Percentiles rank a stretch among this genome's conserved stretches.
Evolutionary conservation across 2,329 filamentous ascomycete genomes (phyloP).

Genomic region (Chaetothyriales sp.): DNA sequence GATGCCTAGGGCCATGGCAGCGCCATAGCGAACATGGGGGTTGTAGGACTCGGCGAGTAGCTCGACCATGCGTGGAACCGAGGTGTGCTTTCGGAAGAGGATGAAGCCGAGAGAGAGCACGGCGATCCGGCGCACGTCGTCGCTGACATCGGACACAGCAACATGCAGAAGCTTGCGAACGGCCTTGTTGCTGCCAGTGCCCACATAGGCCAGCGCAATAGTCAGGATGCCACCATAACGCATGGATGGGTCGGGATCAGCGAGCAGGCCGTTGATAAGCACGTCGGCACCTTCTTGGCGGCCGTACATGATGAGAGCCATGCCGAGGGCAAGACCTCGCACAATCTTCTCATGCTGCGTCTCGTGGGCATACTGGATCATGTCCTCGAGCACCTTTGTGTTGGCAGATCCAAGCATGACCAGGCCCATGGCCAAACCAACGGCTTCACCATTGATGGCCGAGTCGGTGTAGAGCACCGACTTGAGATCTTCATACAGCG

Average conservation of each 20-base stretch:
- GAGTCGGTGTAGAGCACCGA: conserved; percentile 83
- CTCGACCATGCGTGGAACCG: conserved; percentile 96
- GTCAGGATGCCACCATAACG: conserved; percentile 97
- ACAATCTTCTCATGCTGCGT: conserved; percentile 99
- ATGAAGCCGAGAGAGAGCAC: conserved; percentile 98
- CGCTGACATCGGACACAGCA: conserved; percentile 93
- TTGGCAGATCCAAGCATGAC: conserved; percentile 99
- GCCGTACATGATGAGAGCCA: conserved; percentile 97
- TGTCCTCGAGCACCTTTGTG: conserved; percentile 79
- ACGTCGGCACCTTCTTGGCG: conserved; percentile 90
- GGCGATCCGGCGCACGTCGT: conserved; percentile 87
- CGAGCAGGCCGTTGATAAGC: conserved; percentile 81
- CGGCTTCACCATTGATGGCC: conserved; percentile 89
- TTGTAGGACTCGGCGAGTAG: conserved; percentile 97
- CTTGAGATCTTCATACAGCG: conserved; percentile 83
- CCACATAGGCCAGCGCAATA: conserved; percentile 93
- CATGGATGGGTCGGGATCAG: conserved; percentile 82
- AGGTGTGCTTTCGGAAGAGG: conserved; percentile 91
- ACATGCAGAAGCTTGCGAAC: conserved; percentile 90
- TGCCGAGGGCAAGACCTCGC: conserved; percentile 82
- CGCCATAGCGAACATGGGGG: conserved; percentile 92
- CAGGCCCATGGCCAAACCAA: conserved; percentile 88
- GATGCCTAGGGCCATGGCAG: conserved; percentile 95
- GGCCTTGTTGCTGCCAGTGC: conserved; percentile 95
- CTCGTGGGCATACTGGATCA: conserved; percentile 95